Percentiles rank a stretch among this genome's conserved stretches.
Conservation (phyloP, 2,329 filamentous ascomycete genomes). For the Hymenoscyphus linearis region DNA sequence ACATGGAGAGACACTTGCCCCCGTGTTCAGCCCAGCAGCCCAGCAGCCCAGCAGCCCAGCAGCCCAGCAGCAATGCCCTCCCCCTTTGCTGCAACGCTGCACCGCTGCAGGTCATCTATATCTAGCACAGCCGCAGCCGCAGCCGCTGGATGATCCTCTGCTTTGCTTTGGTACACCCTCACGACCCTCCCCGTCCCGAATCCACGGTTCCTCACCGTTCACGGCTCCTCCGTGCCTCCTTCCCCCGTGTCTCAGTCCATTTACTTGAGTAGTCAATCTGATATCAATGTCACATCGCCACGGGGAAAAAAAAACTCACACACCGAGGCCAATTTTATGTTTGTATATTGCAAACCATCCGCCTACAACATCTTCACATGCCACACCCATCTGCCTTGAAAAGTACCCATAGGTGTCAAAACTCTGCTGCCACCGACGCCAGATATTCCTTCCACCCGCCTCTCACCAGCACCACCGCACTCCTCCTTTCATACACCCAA, state of each 20-base stretch:
- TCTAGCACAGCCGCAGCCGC: background rate
- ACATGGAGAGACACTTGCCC: background rate
- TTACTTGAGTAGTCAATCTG: background rate
- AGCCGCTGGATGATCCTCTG: background rate
- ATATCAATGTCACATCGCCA: background rate
- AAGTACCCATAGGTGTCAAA: slow-evolving; percentile 5
- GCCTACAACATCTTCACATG: slow-evolving; percentile 17
- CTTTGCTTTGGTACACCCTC: background rate
- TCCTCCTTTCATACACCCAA: background rate
- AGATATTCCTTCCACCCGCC: background rate
- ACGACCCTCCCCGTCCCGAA: background rate
- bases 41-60: too few relatives aligned
- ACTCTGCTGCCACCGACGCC: background rate
- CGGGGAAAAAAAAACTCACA: background rate
- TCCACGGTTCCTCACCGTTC: background rate
- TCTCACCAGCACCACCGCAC: background rate
- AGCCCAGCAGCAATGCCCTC: too few relatives aligned
- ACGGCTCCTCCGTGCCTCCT: background rate
- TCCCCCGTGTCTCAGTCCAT: too few relatives aligned
- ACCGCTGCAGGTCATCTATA: background rate
- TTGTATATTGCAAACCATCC: slow-evolving; percentile 18
- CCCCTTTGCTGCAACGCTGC: too few relatives aligned
- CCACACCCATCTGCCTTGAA: slow-evolving; percentile 9
- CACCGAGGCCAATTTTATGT: slow-evolving; percentile 17
- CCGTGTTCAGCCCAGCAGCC: background rate